Evolutionary conservation across 495 filamentous ascomycete genomes (phyloP), one percentile per base, ranked within the genome.

Genomic region (Aspergillus coremiiformis): DNA sequence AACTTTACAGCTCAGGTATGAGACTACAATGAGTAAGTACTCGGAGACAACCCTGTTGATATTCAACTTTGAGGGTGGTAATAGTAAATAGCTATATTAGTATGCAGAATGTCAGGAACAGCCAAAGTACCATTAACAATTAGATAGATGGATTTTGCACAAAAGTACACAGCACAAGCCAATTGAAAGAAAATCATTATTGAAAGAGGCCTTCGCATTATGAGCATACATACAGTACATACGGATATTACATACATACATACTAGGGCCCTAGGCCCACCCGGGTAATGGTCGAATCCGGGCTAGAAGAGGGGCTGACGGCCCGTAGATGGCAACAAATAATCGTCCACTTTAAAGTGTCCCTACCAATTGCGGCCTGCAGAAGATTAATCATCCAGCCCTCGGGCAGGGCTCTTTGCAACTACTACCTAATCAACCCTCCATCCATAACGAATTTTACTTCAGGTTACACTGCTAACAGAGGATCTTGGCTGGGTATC

Each of bases 281-380:
- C 52, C 56, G 52, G 56, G 49, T 59, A 55, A 59, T 45, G 56
- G 52, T 52, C 56, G 56, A 59, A 47, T 54, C 41, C 52, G n/a
- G n/a, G n/a, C 32, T 51, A 48, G 27, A 56, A 56, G 57, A 60
- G 57, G 57, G 57, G 57, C 57, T 60, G 57, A 53, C 57, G 57
- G 57, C 45, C 57, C 57, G 57, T 60, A 47, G 52, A 59, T 59
- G 56, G 56, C 44, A 49, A 52, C 54, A 49, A 49, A 22, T 44
- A 26, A 29, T 24, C 5, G 21, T n/a, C n/a, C n/a, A n/a, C n/a
- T 27, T 47, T 47, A 41, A 46, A 55, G 42, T 44, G 15, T n/a
- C n/a, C n/a, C n/a, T 27, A 45, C 24, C 27, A 20, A n/a, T 53
- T 51, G 46, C 50, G 37, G 39, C 47, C 33, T 49, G 54, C 54